These are phyloP conservation scores for Thyridium curvatum DNA, from an alignment of 2,329 filamentous ascomycete genomes.

Conservation along the genomic window DNA sequence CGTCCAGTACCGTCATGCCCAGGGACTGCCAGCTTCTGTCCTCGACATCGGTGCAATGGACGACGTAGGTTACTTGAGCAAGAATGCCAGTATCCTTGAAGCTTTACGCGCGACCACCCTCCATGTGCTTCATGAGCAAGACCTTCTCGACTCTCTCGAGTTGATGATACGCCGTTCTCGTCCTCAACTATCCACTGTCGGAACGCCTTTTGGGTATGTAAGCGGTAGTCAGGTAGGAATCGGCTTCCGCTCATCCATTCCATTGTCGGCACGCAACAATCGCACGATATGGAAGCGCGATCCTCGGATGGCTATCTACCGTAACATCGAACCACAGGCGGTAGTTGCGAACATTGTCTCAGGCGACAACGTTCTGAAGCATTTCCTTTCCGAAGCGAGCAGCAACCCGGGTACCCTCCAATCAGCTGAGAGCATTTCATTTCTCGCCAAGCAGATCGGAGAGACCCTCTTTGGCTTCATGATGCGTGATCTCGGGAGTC, in stretches of 20 bases:
- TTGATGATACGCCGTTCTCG: background rate
- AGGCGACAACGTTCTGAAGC: background rate
- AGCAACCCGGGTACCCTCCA: background rate
- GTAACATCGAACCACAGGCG: constrained; percentile 2
- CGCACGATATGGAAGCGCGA: constrained; percentile 3
- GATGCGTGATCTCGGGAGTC: constrained; percentile 3
- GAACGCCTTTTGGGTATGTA: background rate
- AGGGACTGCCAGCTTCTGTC: constrained; percentile 19
- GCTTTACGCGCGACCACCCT: constrained; percentile 1
- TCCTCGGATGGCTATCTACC: constrained; percentile 6
- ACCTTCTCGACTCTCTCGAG: constrained; percentile 4
- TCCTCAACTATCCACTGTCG: background rate
- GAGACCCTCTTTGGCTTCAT: constrained; percentile 3
- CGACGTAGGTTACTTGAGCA: constrained; percentile 19
- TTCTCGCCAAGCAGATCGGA: constrained; percentile 6
- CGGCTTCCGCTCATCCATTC: background rate
- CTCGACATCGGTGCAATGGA: constrained; percentile 26
- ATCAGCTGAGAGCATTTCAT: background rate
- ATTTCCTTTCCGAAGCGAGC: background rate
- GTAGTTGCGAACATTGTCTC: background rate
- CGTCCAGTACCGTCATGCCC: constrained; percentile 17
- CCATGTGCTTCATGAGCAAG: constrained; percentile 3
- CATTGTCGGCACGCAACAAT: constrained; percentile 4
- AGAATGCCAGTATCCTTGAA: constrained; percentile 1
- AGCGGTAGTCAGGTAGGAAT: constrained; percentile 1